Conservation (phyloP, 352 stramenopile genomes). For the Peronospora farinosa region DNA sequence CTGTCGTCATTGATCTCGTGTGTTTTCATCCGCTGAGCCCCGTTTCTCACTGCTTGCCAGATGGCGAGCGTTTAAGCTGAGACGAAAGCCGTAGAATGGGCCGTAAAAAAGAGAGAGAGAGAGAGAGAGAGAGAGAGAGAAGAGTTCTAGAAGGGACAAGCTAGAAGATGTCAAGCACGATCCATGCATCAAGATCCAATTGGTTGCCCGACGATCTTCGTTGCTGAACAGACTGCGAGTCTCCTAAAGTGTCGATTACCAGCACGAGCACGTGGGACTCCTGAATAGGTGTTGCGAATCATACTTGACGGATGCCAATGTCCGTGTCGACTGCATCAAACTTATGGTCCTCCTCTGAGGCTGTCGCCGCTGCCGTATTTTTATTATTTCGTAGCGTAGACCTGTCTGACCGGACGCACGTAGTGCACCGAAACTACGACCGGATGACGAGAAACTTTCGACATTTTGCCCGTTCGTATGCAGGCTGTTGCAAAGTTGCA, state of each 20-base stretch:
- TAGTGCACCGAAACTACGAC: slow-evolving; percentile 25
- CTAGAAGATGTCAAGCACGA: slow-evolving; percentile 20
- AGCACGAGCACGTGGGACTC: slow-evolving; percentile 15
- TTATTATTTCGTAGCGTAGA: slow-evolving; percentile 10
- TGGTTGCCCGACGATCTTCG: slow-evolving; percentile 2
- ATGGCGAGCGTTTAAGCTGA: slow-evolving; percentile 1
- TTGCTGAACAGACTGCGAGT: slow-evolving; percentile 6
- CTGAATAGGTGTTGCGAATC: slow-evolving; percentile 18
- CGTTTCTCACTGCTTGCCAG: slow-evolving; percentile 29
- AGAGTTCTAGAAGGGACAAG: background rate
- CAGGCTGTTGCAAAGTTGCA: slow-evolving; percentile 16
- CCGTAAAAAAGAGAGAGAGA: background rate
- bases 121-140: background rate
- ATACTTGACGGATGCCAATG: slow-evolving; percentile 12
- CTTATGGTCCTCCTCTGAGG: background rate
- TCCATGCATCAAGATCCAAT: slow-evolving; percentile 21
- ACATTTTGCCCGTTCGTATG: slow-evolving; percentile 13
- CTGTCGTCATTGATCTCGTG: slow-evolving; percentile 7
- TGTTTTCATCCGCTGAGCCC: slow-evolving; percentile 7
- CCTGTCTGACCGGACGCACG: slow-evolving; percentile 16
- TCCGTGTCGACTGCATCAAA: slow-evolving; percentile 15
- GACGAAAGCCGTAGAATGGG: slow-evolving; percentile 2
- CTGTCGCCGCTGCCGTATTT: background rate
- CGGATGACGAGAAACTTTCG: slow-evolving; percentile 31
- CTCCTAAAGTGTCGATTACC: slow-evolving; percentile 23